Conservation (phyloP, 768 basidiomycete genomes). For the Sporobolomyces roseus region DNA sequence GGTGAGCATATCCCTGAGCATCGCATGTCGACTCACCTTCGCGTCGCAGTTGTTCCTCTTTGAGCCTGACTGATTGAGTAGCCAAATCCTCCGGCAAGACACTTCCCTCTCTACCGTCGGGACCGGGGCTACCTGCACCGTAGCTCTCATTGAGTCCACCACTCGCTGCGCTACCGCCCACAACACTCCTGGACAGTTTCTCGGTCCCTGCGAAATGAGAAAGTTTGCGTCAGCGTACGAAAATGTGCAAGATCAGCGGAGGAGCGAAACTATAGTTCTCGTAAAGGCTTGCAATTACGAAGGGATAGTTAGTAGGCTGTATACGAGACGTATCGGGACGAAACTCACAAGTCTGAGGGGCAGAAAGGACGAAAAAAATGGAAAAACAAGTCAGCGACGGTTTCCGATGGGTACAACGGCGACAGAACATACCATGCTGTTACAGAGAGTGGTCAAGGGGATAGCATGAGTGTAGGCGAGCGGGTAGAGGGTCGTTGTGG, state of each 20-base stretch:
- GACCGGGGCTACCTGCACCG: conserved; percentile 52
- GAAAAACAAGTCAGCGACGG: neutral
- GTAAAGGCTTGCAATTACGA: conserved; percentile 68
- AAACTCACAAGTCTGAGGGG: conserved; percentile 55
- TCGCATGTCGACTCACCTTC: conserved; percentile 59
- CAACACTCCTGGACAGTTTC: conserved; percentile 86
- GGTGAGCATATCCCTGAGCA: too few relatives aligned
- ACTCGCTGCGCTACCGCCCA: conserved; percentile 46
- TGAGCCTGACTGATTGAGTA: conserved; percentile 91
- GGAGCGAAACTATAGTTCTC: conserved; percentile 66
- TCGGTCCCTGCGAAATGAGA: too few relatives aligned
- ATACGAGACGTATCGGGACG: neutral
- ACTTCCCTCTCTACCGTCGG: conserved; percentile 54
- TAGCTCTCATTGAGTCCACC: neutral
- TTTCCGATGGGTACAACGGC: accelerated
- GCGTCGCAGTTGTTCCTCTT: conserved; percentile 94
- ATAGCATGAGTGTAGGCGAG: neutral
- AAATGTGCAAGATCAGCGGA: too few relatives aligned
- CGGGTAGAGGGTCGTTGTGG: too few relatives aligned
- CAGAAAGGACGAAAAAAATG: conserved; percentile 59
- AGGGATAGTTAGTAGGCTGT: neutral
- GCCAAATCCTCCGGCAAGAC: conserved; percentile 92
- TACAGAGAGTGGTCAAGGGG: neutral
- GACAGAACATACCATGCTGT: conserved; percentile 14
- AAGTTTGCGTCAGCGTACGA: too few relatives aligned